phyloP scores from a whole-genome alignment of 1,284 basidiomycete genomes.

The Cerrena zonata region DNA sequence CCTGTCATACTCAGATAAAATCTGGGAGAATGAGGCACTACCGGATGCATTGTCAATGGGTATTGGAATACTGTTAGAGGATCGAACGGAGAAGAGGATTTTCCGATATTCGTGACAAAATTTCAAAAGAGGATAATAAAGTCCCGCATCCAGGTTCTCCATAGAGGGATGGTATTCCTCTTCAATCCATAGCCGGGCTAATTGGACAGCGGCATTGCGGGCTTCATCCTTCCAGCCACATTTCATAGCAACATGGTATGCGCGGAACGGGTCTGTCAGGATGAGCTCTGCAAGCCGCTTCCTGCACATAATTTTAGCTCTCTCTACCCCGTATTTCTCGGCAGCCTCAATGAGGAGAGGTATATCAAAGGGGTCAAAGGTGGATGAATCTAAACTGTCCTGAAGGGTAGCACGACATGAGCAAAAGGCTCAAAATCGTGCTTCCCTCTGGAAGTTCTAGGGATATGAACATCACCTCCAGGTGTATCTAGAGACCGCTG shows the following conservation, averaged over 20 bases:
- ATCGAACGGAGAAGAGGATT: not conserved
- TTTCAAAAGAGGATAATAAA: not conserved
- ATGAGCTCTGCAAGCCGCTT: not conserved
- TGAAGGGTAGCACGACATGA: not conserved
- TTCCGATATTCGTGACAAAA: not conserved
- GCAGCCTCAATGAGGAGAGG: not conserved
- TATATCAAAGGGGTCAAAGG: not conserved
- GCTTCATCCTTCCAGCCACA: conserved; percentile 5
- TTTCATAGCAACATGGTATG: not conserved
- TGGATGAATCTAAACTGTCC: not conserved
- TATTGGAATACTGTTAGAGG: not conserved
- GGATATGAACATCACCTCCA: not conserved
- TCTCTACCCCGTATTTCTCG: not conserved
- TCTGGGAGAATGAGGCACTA: too few species aligned
- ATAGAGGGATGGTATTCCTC: not conserved
- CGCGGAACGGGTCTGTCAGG: not conserved
- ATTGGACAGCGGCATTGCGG: conserved; percentile 2
- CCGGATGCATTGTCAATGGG: too few species aligned
- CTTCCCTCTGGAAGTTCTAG: not conserved
- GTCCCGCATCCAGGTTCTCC: not conserved
- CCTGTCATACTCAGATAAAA: too few species aligned
- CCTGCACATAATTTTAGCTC: not conserved
- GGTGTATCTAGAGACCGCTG: not conserved
- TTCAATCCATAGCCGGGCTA: not conserved
- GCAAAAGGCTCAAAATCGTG: not conserved